Base-by-base conservation (phyloP, 2,329 filamentous ascomycete genomes). In the Alternaria rosae region DNA sequence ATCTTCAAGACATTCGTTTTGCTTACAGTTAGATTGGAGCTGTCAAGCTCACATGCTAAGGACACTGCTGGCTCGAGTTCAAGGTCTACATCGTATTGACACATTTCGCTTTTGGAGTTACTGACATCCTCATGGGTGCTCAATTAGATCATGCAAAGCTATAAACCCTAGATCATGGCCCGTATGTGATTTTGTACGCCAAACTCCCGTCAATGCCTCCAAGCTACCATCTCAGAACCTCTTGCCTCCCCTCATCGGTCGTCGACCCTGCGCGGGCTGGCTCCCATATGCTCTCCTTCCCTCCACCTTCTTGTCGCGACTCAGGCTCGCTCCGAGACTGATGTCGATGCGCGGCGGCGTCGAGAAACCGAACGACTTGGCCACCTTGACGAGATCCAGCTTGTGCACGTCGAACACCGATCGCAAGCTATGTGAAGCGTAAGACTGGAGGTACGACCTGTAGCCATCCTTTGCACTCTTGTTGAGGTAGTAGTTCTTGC, bases 401-500 rank as follows among this genome's bases (percentile, higher is more conserved):
- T 92, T 92, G 78, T 92, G 85, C 55, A 96, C 88, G 78, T 94
- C 91, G 76, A 94, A 97, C 38, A 96, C 90, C n/a, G 89, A 91
- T 26, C 92, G 88, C 61, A 95, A 84, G 69, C 87, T 90, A 81
- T 94, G 95, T 61, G 90, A 93, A 21, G 94, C 93, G 77, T 99
- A 99, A 0, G 95, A 94, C 79, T 98, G 93, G 23, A 99, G 86
- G 79, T 99, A 99, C 20, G 92, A 92, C 62, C 92, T 88, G 83
- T 95, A 97, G 5, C 92, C 87, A 68, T 90, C 88, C 77, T 90
- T 90, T 44, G 88, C 88, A 30, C 87, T 88, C 84, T 97, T 95
- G 84, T 97, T 95, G 61, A 99, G 86, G 80, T 97, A 97, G 84
- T 98, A 98, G 82, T 99, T 98, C 79, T 95, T 38, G 58, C 64